A percentile compares a stretch with the other conserved stretches of the same genome.
Evolutionary conservation across 2,329 filamentous ascomycete species (phyloP).

Genomic region (Aspergillus sp.): DNA sequence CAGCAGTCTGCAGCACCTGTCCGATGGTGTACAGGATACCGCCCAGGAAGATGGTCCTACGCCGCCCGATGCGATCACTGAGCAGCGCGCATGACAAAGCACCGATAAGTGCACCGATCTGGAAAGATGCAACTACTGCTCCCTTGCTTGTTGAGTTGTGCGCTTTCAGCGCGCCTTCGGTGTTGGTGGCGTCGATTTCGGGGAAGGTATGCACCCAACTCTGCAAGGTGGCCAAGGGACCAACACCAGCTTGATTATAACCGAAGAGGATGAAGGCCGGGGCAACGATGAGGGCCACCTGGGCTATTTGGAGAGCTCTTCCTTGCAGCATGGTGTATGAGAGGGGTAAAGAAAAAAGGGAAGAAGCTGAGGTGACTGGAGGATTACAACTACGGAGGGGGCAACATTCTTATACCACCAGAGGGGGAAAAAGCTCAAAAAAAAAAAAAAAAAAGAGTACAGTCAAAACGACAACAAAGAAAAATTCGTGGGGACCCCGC

Average conservation of each 20-base stretch:
- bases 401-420: not conserved
- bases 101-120: slow-evolving; percentile 16
- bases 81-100: slow-evolving; percentile 16
- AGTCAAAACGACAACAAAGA: not conserved
- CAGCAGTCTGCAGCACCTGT: slow-evolving; percentile 36
- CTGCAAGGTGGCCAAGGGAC: slow-evolving; percentile 16
- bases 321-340: slow-evolving; percentile 3
- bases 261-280: slow-evolving; percentile 20
- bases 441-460: not conserved
- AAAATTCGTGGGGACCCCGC: slow-evolving; percentile 2
- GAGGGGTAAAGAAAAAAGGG: not conserved
- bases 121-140: slow-evolving; percentile 20
- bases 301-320: slow-evolving; percentile 11
- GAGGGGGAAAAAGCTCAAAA: not conserved
- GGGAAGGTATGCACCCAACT: slow-evolving; percentile 45
- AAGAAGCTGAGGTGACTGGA: not conserved
- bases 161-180: slow-evolving; percentile 10
- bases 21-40: slow-evolving; percentile 21
- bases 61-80: slow-evolving; percentile 45
- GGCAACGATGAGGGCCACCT: slow-evolving; percentile 16
- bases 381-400: not conserved
- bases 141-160: slow-evolving; percentile 20
- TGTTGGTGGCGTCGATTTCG: slow-evolving; percentile 44
- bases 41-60: slow-evolving; percentile 41
- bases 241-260: slow-evolving; percentile 21